These are phyloP conservation scores for Sporothrix pseudoabietina DNA, from an alignment of 2,329 filamentous ascomycete species.

Conservation along the genomic window DNA sequence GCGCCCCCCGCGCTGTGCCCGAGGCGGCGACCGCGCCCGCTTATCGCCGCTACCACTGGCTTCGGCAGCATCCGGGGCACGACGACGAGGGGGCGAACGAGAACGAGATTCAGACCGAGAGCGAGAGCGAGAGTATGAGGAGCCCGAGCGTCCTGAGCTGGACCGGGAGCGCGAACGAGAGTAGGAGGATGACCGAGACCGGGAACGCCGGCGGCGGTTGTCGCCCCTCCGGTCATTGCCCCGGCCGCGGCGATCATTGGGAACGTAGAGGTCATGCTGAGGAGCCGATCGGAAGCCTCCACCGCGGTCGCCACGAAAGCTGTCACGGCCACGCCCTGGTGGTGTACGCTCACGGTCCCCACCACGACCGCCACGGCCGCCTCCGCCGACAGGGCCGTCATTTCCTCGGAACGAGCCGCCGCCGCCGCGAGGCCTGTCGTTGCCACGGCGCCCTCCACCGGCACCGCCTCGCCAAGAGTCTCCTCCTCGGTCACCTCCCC, in stretches of 20 bases:
- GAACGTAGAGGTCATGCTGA: conserved; percentile 56
- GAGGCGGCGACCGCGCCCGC: conserved; percentile 25
- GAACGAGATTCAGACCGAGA: conserved; percentile 30
- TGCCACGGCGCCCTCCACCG: conserved; percentile 54
- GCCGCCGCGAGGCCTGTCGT: conserved; percentile 18
- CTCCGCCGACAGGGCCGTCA: conserved; percentile 49
- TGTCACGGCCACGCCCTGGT: conserved; percentile 47
- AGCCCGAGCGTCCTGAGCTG: conserved; percentile 44
- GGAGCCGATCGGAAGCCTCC: conserved; percentile 39
- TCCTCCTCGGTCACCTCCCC: conserved; percentile 47
- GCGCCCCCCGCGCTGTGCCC: background rate
- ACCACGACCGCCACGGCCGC: conserved; percentile 49
- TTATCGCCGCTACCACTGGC: background rate
- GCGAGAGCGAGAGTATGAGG: conserved; percentile 37
- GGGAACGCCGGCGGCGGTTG: conserved; percentile 47
- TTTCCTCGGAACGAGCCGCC: conserved; percentile 42
- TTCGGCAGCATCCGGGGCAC: background rate
- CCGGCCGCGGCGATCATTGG: conserved; percentile 48
- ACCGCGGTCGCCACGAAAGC: conserved; percentile 48
- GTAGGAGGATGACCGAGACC: conserved; percentile 43
- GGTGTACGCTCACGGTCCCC: conserved; percentile 54
- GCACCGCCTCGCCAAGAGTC: conserved; percentile 59
- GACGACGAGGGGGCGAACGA: conserved; percentile 4
- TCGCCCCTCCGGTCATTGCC: conserved; percentile 43
- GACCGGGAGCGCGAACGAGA: conserved; percentile 30